Evolutionary conservation across 305 asterid genomes (phyloP), one percentile per base, ranked within the genome.

Genomic region (Fraxinus dipetala): DNA sequence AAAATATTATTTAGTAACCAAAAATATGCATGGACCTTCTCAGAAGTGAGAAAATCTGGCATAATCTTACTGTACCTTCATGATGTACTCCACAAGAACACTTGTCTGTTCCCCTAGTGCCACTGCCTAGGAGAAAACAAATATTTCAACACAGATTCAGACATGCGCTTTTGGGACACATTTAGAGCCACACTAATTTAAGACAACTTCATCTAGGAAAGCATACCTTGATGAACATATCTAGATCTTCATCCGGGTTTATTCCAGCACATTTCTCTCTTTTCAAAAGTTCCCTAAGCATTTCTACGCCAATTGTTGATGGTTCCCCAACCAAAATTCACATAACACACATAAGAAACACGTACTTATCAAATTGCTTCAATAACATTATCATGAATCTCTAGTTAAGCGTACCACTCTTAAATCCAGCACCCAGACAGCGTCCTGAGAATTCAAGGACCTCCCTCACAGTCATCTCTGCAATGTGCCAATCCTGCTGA

Each of bases 401-500:
- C 80, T 31, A 78, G 28, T 79, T 80, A 63, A 79, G 72, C 78
- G 80, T 90, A 92, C 97, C 97, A 7, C 81, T 86, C 83, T 88
- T 92, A 85, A 80, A 91, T 78, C 95, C 95, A 73, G 83, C 22
- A 61, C 97, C 97, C 85, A 90, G 97, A 84, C 95, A 92, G 43
- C 69, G 83, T 82, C 93, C 97, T 13, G 95, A 89, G 82, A 91
- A 92, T 78, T 89, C 91, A 82, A 92, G 94, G 76, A 92, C 94
- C 90, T 92, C 97, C 83, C 94, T 89, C 32, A 92, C 97, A 6
- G 95, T 92, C 97, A 92, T 91, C 88, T 92, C 97, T 38, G 93
- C 89, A 65, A 91, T 91, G 88, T 91, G 97, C 84, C 90, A 87
- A 86, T 92, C 97, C 85, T 90, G 90, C 87, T 92, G 97, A 85